phyloP scores from a whole-genome alignment of 805 yeast genomes.

The Scheffersomyces lignosus region DNA sequence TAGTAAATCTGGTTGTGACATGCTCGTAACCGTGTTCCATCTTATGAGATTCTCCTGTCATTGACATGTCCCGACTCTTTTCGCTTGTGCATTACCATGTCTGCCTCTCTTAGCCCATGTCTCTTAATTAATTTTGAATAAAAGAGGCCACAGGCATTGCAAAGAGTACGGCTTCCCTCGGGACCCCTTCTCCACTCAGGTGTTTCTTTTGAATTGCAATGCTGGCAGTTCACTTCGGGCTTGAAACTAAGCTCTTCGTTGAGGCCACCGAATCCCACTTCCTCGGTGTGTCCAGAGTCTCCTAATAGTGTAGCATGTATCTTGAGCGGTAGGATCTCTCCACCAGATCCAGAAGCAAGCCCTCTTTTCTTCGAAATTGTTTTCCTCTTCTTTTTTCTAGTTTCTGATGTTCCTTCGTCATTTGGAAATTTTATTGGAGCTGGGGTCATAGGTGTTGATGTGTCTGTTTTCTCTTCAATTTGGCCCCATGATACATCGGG shows the following conservation, averaged over 20 bases:
- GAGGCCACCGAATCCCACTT: slow-evolving; percentile 13
- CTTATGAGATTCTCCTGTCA: slow-evolving; percentile 5
- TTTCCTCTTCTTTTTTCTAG: too few species aligned
- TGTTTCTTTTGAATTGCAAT: slow-evolving; percentile 17
- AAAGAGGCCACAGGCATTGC: slow-evolving; percentile 22
- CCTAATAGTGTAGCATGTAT: slow-evolving; percentile 15
- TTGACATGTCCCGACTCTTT: slow-evolving; percentile 5
- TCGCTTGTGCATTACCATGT: slow-evolving; percentile 4
- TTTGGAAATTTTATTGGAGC: too few species aligned
- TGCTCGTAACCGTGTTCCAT: too few species aligned
- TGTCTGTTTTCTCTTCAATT: too few species aligned
- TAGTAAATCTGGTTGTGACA: too few species aligned
- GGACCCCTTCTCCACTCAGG: slow-evolving; percentile 24
- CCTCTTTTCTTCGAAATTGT: too few species aligned
- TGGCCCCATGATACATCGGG: too few species aligned
- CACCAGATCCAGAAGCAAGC: slow-evolving; percentile 20
- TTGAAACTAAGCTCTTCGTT: slow-evolving; percentile 10
- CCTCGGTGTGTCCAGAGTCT: slow-evolving; percentile 17
- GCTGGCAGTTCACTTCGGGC: slow-evolving; percentile 9
- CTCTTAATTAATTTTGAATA: slow-evolving; percentile 13
- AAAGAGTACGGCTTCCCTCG: slow-evolving; percentile 13
- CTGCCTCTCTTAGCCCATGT: slow-evolving; percentile 9
- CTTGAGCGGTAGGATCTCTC: slow-evolving; percentile 62
- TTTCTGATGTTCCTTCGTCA: too few species aligned
- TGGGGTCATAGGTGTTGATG: too few species aligned